Evolutionary conservation across 306 rosid genomes (phyloP).

Genomic region (Rubus idaeus): DNA sequence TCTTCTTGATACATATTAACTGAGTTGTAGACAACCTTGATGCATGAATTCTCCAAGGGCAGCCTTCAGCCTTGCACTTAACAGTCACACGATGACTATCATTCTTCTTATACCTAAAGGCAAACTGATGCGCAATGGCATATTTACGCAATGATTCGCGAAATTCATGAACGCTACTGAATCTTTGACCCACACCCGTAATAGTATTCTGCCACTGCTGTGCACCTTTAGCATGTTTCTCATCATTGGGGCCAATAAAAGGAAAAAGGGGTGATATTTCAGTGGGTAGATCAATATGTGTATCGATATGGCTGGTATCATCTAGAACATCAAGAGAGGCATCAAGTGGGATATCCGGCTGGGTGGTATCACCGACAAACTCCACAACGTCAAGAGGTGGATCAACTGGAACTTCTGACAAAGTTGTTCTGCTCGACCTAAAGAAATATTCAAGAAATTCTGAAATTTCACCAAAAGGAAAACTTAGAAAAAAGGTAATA

Average conservation of each 20-base stretch:
- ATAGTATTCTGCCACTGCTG: slow-evolving; percentile 95
- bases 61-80: slow-evolving; percentile 97
- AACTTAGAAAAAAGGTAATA: slow-evolving; percentile 18
- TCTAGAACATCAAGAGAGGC: slow-evolving; percentile 46
- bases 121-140: slow-evolving; percentile 96
- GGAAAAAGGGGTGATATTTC: slow-evolving; percentile 51
- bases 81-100: slow-evolving; percentile 99
- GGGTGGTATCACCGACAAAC: slow-evolving; percentile 43
- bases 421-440: slow-evolving; percentile 98
- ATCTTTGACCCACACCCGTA: slow-evolving; percentile 93
- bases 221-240: slow-evolving; percentile 74
- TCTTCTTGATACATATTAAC: slow-evolving; percentile 93
- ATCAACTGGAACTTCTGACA: slow-evolving; percentile 75
- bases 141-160: slow-evolving; percentile 91
- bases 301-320: slow-evolving; percentile 53
- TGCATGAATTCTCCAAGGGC: slow-evolving; percentile 99
- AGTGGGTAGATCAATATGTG: slow-evolving; percentile 42
- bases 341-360: slow-evolving; percentile 36
- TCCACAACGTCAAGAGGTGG: slow-evolving; percentile 34
- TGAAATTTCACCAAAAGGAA: slow-evolving; percentile 28
- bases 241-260: slow-evolving; percentile 41
- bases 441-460: slow-evolving; percentile 23
- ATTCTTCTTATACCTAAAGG: slow-evolving; percentile 92
- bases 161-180: slow-evolving; percentile 84
- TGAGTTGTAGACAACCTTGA: slow-evolving; percentile 92